These are phyloP conservation scores for Fistulinella prunicolor DNA, from an alignment of 768 basidiomycete genomes.

Conservation along the genomic window DNA sequence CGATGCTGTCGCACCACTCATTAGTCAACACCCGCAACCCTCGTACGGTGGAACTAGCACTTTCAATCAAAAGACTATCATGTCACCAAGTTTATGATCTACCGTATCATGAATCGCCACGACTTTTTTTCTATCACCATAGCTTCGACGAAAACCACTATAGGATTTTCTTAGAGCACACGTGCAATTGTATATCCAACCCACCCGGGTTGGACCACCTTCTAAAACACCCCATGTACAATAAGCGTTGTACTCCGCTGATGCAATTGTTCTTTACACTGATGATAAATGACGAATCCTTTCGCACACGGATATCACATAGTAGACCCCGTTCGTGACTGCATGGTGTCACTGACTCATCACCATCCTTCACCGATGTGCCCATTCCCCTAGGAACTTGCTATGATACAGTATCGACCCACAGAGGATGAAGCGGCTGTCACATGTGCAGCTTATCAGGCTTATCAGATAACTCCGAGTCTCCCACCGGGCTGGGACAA, in stretches of 20 bases:
- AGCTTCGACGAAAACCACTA: too few relatives aligned
- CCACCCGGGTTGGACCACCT: too few relatives aligned
- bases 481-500: background rate
- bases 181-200: too few relatives aligned
- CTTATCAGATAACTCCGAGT: background rate
- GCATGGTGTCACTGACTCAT: too few relatives aligned
- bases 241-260: too few relatives aligned
- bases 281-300: background rate
- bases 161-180: too few relatives aligned
- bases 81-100: background rate
- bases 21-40: constrained; percentile 3
- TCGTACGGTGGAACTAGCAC: constrained; percentile 13
- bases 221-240: background rate
- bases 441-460: too few relatives aligned
- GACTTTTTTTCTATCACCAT: background rate
- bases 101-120: background rate
- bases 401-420: too few relatives aligned
- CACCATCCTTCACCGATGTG: too few relatives aligned
- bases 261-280: too few relatives aligned
- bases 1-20: constrained; percentile 4
- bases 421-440: too few relatives aligned
- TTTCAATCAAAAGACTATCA: background rate
- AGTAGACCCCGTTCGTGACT: background rate
- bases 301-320: background rate
- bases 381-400: too few relatives aligned